Evolutionary conservation across 306 rosid species (phyloP).

Genomic region (barrel medic (Medicago truncatula)): DNA sequence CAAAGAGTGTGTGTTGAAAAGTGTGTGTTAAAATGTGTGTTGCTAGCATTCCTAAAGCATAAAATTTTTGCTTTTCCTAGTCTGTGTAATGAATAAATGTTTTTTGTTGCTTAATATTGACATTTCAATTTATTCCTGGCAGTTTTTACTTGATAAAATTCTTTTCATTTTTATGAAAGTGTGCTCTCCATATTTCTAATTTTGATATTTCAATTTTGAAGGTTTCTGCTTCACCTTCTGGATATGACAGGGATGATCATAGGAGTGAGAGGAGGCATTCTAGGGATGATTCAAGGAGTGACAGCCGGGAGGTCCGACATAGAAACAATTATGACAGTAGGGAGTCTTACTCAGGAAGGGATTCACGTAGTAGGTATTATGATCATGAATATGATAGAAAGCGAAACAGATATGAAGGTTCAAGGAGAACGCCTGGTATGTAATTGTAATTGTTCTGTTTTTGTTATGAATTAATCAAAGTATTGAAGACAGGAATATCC

Average conservation of each 20-base stretch:
- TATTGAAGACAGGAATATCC: slow-evolving; percentile 10
- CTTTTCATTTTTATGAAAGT: neutral
- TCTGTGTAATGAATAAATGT: neutral
- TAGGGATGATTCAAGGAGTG: slow-evolving; percentile 62
- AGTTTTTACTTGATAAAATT: slow-evolving; percentile 11
- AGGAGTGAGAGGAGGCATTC: slow-evolving; percentile 61
- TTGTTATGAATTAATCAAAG: slow-evolving; percentile 21
- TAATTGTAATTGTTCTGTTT: slow-evolving; percentile 15
- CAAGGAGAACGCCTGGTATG: slow-evolving; percentile 84
- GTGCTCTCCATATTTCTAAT: slow-evolving; percentile 33
- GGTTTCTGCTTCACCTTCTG: slow-evolving; percentile 61
- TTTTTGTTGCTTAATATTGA: slow-evolving; percentile 29
- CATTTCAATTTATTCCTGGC: slow-evolving; percentile 7
- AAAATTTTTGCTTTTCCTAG: neutral
- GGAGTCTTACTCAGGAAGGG: slow-evolving; percentile 65
- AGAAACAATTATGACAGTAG: slow-evolving; percentile 49
- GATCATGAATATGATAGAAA: slow-evolving; percentile 65
- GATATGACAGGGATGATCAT: slow-evolving; percentile 58
- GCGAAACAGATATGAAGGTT: slow-evolving; percentile 72
- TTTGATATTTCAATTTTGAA: slow-evolving; percentile 47
- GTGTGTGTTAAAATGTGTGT: no score
- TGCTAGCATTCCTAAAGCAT: no score
- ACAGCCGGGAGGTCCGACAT: slow-evolving; percentile 53
- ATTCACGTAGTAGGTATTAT: slow-evolving; percentile 63
- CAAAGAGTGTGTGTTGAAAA: no score